A percentile compares a stretch with the other conserved stretches of the same genome.
Evolutionary conservation across 2,329 filamentous ascomycete genomes (phyloP).

Genomic region (Aspergillus terreus): DNA sequence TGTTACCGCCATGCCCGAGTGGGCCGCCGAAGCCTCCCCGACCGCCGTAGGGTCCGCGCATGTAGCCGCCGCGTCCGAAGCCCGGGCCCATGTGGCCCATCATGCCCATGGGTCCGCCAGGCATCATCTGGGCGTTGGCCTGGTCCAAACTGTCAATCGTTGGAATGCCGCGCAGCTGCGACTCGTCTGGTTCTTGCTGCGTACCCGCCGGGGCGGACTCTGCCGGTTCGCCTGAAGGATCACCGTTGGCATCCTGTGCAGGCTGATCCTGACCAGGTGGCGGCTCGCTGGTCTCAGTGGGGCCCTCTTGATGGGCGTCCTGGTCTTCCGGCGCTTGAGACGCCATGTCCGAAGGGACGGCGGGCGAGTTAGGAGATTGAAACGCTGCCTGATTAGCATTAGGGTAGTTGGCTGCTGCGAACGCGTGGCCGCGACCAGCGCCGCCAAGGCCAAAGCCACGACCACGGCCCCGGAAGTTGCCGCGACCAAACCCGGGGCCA

Average conservation of each 20-base stretch:
- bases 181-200: conserved; percentile 10
- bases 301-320: conserved; percentile 26
- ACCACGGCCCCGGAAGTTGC: conserved; percentile 57
- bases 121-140: conserved; percentile 18
- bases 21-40: conserved; percentile 43
- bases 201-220: conserved; percentile 13
- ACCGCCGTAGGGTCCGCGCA: conserved; percentile 34
- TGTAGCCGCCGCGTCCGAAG: conserved; percentile 36
- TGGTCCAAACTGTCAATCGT: conserved; percentile 31
- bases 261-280: conserved; percentile 26
- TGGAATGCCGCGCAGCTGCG: conserved; percentile 26
- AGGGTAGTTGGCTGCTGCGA: conserved; percentile 28
- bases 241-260: conserved; percentile 10
- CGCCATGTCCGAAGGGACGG: conserved; percentile 22
- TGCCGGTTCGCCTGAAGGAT: conserved; percentile 10
- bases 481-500: conserved; percentile 66
- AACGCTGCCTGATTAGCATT: conserved; percentile 33
- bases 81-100: conserved; percentile 23
- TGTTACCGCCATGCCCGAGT: conserved; percentile 39
- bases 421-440: conserved; percentile 33
- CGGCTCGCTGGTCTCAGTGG: conserved; percentile 25
- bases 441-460: conserved; percentile 50
- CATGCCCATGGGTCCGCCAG: conserved; percentile 29
- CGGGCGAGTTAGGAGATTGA: conserved; percentile 29
- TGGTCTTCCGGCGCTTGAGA: conserved; percentile 22